Evolutionary conservation across 805 yeast species (phyloP), one percentile per base, ranked within the genome.

Genomic region (Schwanniomyces vanrijiae): DNA sequence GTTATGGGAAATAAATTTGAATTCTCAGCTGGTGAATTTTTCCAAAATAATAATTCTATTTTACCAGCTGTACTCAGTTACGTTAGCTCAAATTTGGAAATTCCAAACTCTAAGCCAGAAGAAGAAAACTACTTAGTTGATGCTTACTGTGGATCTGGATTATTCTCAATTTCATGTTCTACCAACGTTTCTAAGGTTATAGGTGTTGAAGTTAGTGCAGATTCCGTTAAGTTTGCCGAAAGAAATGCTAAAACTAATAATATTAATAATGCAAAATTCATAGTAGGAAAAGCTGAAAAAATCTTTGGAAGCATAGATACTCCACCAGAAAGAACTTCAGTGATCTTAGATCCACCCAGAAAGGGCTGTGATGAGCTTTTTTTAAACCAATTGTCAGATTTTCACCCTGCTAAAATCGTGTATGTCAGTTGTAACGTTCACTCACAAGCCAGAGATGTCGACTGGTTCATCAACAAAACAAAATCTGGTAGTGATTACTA

Each of bases 381-480:
- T 61, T 74, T 94, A 66, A 82, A 85, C 54, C 99, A 94, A 69
- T 74, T 94, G 47, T 79, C 94, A 18, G 88, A 76, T 18, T 94
- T 88, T 67, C 75, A 80, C 51, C 98, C 99, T 2, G 86, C 86
- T 13, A 83, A 84, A 56, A 82, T 94, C 45, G 95, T 94, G n/a
- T 94, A 94, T 68, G 88, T 94, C 47, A 89, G 96, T 51, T 94
- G 99, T 75, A 94, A 94, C 62, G 99, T 94, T 42, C 97, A 92
- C 69, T 89, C 97, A 16, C 99, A 94, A 68, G 98, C 98, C 4
- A 76, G 98, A 57, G 99, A 94, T 64, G 64, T 94, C 40, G 92
- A 89, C 55, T 90, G 83, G 73, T 88, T 94, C 60, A 65, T 91
- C 47, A 80, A 77, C 51, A 76, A 83, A 31, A 84, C 92, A 7